A percentile compares a stretch with the other conserved stretches of the same genome.
Conservation (phyloP, 192 early-diverging fungal genomes). For the Lobulomyces angularis region DNA sequence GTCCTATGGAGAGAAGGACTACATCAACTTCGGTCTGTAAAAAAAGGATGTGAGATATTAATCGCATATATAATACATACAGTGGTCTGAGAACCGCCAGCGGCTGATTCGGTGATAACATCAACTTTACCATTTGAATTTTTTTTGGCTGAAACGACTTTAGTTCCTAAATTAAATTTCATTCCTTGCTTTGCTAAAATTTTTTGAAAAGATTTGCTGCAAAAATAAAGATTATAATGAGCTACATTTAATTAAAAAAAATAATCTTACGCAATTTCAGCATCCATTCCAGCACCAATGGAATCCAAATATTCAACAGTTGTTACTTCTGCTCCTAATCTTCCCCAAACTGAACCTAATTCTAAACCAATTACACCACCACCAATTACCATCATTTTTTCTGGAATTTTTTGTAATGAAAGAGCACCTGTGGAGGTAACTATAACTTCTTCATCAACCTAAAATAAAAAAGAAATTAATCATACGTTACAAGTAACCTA, state of each 20-base stretch:
- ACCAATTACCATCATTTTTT: conserved; percentile 98
- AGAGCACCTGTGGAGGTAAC: conserved; percentile 97
- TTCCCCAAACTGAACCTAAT: conserved; percentile 94
- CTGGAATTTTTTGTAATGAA: conserved; percentile 81
- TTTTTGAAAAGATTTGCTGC: conserved; percentile 79
- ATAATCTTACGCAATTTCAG: conserved; percentile 67
- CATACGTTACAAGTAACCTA: conserved; percentile 1
- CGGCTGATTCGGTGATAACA: conserved; percentile 82
- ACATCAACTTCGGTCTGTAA: conserved; percentile 74
- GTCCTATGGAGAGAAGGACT: conserved; percentile 85
- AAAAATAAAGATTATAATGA: not conserved
- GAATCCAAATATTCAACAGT: conserved; percentile 88
- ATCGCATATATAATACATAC: conserved; percentile 18
- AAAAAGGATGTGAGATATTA: conserved; percentile 52
- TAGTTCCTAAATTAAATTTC: conserved; percentile 97
- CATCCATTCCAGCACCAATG: conserved; percentile 95
- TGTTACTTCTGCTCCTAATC: conserved; percentile 87
- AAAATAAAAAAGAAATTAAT: conserved; percentile 5
- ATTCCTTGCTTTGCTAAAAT: conserved; percentile 87
- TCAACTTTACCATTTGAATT: conserved; percentile 73
- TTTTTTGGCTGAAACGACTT: conserved; percentile 80
- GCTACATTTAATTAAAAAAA: not conserved
- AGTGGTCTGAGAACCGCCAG: conserved; percentile 36
- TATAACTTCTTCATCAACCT: conserved; percentile 87
- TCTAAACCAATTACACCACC: conserved; percentile 99